phyloP scores from a whole-genome alignment of 345 rosid species.

The Salix arbutifolia region DNA sequence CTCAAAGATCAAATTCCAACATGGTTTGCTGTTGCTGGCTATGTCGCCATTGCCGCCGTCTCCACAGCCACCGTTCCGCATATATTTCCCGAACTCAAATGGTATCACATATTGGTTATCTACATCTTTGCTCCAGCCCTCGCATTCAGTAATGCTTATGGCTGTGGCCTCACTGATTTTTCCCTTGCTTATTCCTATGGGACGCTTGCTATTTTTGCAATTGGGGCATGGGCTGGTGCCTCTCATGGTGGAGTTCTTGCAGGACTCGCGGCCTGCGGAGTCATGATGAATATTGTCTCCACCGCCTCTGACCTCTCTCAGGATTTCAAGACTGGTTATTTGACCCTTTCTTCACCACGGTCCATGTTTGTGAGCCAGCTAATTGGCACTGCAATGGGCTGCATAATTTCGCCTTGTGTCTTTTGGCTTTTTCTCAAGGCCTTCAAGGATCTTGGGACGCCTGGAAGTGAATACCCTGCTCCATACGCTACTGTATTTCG shows the following conservation, averaged over 20 bases:
- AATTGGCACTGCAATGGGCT: conserved; percentile 32
- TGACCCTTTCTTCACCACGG: conserved; percentile 27
- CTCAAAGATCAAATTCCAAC: conserved; percentile 23
- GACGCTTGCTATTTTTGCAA: conserved; percentile 20
- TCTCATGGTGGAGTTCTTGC: conserved; percentile 24
- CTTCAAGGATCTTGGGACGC: background rate
- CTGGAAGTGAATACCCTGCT: background rate
- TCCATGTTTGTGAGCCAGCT: conserved; percentile 34
- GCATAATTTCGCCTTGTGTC: conserved; percentile 19
- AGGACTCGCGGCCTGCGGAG: conserved; percentile 26
- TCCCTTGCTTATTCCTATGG: conserved; percentile 19
- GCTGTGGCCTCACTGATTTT: conserved; percentile 31
- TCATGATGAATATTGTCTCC: conserved; percentile 31
- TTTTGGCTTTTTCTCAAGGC: conserved; percentile 35
- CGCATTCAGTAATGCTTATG: conserved; percentile 31
- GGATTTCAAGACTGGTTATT: conserved; percentile 31
- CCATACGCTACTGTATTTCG: background rate
- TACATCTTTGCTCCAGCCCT: conserved; percentile 10
- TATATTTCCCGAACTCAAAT: conserved; percentile 22
- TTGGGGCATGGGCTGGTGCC: conserved; percentile 29
- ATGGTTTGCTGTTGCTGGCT: conserved; percentile 17
- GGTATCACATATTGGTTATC: conserved; percentile 28
- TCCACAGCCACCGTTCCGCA: conserved; percentile 17
- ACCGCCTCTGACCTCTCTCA: conserved; percentile 26
- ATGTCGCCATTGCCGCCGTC: conserved; percentile 10